phyloP scores from a whole-genome alignment of 2,329 filamentous ascomycete species.

The Periconia macrospinosa region DNA sequence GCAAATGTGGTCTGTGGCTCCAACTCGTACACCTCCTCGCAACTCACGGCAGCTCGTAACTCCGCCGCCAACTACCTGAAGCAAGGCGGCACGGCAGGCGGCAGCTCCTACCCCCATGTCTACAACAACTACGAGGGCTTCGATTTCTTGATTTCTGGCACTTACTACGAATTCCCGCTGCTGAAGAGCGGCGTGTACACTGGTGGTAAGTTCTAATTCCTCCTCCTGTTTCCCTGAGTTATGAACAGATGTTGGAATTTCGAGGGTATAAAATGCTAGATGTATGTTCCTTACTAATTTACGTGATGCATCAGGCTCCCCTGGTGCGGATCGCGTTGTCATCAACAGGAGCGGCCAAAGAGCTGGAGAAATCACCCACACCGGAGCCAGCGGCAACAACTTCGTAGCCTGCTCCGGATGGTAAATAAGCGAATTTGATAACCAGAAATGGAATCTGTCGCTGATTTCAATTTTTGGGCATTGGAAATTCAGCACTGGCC shows the following conservation, averaged over 20 bases:
- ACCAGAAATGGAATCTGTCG: too few relatives aligned
- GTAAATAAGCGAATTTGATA: not conserved
- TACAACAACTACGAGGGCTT: slow-evolving; percentile 68
- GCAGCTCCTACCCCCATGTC: slow-evolving; percentile 58
- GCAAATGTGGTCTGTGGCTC: slow-evolving; percentile 40
- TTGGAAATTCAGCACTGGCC: too few relatives aligned
- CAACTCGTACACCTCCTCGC: slow-evolving; percentile 54
- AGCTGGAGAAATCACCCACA: slow-evolving; percentile 70
- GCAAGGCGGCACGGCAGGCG: slow-evolving; percentile 40
- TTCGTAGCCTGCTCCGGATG: slow-evolving; percentile 53
- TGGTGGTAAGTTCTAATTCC: slow-evolving; percentile 53
- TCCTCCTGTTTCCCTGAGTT: not conserved
- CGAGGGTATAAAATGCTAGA: not conserved
- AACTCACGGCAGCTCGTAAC: slow-evolving; percentile 54
- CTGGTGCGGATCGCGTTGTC: slow-evolving; percentile 68
- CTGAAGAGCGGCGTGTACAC: slow-evolving; percentile 54
- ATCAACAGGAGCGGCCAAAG: slow-evolving; percentile 60
- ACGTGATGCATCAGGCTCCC: slow-evolving; percentile 57
- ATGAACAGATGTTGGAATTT: not conserved
- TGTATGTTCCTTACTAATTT: too few relatives aligned
- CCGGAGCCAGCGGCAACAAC: slow-evolving; percentile 67
- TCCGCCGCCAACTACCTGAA: slow-evolving; percentile 57
- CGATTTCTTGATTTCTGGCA: slow-evolving; percentile 57
- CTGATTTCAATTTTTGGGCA: too few relatives aligned
- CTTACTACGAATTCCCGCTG: slow-evolving; percentile 68